Base-by-base conservation (phyloP, 306 rosid genomes). In the Prunus kanzakura region DNA sequence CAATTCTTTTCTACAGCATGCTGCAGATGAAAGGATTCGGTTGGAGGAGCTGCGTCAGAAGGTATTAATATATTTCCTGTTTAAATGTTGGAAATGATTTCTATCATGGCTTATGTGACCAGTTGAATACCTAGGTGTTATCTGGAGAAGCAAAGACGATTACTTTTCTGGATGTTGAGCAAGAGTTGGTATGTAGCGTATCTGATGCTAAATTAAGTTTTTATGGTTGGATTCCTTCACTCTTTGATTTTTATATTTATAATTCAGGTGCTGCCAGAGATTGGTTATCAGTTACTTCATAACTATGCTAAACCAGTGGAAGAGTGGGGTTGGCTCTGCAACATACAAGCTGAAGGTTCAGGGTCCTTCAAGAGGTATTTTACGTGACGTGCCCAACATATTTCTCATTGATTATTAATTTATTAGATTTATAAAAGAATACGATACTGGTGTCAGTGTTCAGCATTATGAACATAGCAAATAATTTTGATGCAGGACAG, bases 271-370 rank as follows among this genome's bases (percentile, higher is more conserved):
- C 86, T 93, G 72, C 96, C 97, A 52, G 97, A 93, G 88, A 87
- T 88, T 74, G 97, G 94, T 62, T 82, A 84, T 82, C 97, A 93
- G 87, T 78, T 93, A 66, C 86, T 95, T 81, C 85, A 90, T 63
- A 88, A 84, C 80, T 95, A 90, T 83, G 72, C 88, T 49, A 83
- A 88, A 73, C 88, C 85, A 51, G 81, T 92, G 64, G 78, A 84
- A 86, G 91, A 84, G 78, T 95, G 98, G 97, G 98, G 97, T 57
- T 95, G 98, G 97, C 90, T 88, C 79, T 95, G 97, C 84, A 95
- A 88, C 83, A 80, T 86, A 76, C 91, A 88, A 82, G 46, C 76
- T 74, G 82, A 79, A 80, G 86, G 88, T 84, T 87, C 92, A 52
- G 87, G 84, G 78, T 85, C 93, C 78, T 92, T 89, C 79, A 85